Evolutionary conservation across 202 grass and related monocot species (phyloP), one percentile per base, ranked within the genome.

Genomic region (Schoenoplectus triqueter): DNA sequence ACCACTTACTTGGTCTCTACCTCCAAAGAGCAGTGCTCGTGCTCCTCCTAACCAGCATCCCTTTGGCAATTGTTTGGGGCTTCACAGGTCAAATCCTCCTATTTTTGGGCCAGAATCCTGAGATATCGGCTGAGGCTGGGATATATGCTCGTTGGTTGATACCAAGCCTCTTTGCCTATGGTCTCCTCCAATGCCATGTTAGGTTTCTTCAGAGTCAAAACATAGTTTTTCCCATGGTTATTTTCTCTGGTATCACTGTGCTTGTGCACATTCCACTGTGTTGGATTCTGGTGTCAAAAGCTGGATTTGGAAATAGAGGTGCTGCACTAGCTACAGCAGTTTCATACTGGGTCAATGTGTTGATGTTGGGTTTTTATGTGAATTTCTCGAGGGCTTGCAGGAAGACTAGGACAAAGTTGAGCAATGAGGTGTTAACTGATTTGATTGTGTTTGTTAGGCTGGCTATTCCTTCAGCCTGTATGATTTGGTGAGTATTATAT

Each of bases 301-400:
- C 87, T 80, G 91, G 77, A 67, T 79, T 93, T 84, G 89, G 91
- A n/a, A 86, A 76, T 86, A 89, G 65, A 84, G 92, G 92, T 80
- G 92, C 95, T 69, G 95, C 95, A 21, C 11, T 97, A 81, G 91
- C 95, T 9, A 95, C 86, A 11, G 80, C 84, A 1, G 20, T 94
- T 84, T 95, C 95, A n/a, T 97, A 97, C 73, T 97, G 95, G 89
- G 71, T 93, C 85, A 97, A 95, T 88, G 82, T 88, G 55, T 20
- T 83, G 55, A 42, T 93, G 64, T 85, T 97, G 85, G 92, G 66
- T 68, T 52, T 90, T 44, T 97, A 97, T 90, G 84, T 95, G 39
- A 92, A 93, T 54, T 52, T 93, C 59, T 95, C 92, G 62, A 86
- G 85, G 88, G 83, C 76, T 80, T 89, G 92, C 66, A 84, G 83